Conservation (phyloP, 2,329 filamentous ascomycete species). For the Monilinia polystroma region DNA sequence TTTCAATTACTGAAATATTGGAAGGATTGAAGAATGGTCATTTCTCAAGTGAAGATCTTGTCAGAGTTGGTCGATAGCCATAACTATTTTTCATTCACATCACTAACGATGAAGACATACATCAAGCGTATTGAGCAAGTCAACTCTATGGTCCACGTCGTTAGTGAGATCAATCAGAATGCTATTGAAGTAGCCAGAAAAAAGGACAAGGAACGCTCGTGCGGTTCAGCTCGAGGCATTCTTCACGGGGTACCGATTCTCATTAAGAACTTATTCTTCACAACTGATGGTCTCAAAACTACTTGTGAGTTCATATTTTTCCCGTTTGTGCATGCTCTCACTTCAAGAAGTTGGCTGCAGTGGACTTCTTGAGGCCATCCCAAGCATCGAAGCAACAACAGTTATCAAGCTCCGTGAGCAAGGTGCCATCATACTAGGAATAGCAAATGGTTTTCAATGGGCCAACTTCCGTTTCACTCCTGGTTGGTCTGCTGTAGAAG, state of each 20-base stretch:
- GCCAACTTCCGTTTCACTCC: conserved; percentile 53
- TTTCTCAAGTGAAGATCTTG: conserved; percentile 21
- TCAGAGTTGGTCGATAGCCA: conserved; percentile 10
- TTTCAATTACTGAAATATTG: conserved; percentile 8
- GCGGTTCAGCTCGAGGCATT: conserved; percentile 37
- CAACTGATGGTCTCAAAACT: conserved; percentile 56
- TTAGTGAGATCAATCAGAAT: conserved; percentile 31
- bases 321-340: neutral
- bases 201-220: conserved; percentile 27
- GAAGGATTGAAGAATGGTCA: neutral
- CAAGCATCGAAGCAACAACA: conserved; percentile 54
- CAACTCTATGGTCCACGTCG: conserved; percentile 13
- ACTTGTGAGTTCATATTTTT: conserved; percentile 42
- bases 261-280: conserved; percentile 61
- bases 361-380: conserved; percentile 52
- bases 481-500: conserved; percentile 64
- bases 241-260: conserved; percentile 58
- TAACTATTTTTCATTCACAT: neutral
- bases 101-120: conserved; percentile 17
- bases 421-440: conserved; percentile 27
- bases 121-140: conserved; percentile 20
- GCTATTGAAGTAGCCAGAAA: conserved; percentile 28
- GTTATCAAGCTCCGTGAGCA: conserved; percentile 20
- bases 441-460: conserved; percentile 49
- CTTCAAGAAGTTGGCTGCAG: conserved; percentile 37